phyloP scores from a whole-genome alignment of 1,284 basidiomycete species.

The Volvariella surrecta region DNA sequence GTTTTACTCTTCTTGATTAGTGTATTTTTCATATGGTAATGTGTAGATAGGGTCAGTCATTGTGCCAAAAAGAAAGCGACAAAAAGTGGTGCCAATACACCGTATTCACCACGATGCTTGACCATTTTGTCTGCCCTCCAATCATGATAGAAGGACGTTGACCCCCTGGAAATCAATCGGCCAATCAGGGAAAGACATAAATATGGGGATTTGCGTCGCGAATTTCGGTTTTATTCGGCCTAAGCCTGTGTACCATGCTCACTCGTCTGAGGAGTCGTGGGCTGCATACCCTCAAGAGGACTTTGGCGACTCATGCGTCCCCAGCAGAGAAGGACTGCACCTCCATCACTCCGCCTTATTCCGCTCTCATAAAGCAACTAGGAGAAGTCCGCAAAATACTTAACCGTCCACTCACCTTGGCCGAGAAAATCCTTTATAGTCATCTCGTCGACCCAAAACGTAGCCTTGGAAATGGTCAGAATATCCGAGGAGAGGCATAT shows the following conservation, averaged over 20 bases:
- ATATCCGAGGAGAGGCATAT: slow-evolving; percentile 82
- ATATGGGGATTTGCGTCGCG: no score
- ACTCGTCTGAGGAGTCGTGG: slow-evolving; percentile 2
- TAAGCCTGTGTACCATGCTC: slow-evolving; percentile 10
- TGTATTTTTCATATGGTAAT: no score
- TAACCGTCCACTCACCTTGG: slow-evolving; percentile 76
- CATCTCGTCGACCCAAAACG: slow-evolving; percentile 82
- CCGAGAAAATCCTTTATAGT: slow-evolving; percentile 97
- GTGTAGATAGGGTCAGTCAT: no score
- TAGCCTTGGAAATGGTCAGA: slow-evolving; percentile 57
- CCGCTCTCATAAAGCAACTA: slow-evolving; percentile 69
- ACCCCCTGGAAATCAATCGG: no score
- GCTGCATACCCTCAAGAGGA: slow-evolving; percentile 17
- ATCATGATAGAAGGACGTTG: no score
- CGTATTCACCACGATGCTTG: no score
- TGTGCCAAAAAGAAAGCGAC: no score
- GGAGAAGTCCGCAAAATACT: slow-evolving; percentile 66
- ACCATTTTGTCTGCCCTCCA: no score
- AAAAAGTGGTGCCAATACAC: no score
- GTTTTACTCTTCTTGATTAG: no score
- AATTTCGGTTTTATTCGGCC: background rate
- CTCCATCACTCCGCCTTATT: slow-evolving; percentile 88
- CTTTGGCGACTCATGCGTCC: slow-evolving; percentile 47
- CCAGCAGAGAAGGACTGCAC: slow-evolving; percentile 58
- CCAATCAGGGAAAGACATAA: no score